Percentiles rank a stretch among this genome's conserved stretches.
phyloP scores from a whole-genome alignment of 176 grass and related monocot species.

The Chrysopogon serrulatus region DNA sequence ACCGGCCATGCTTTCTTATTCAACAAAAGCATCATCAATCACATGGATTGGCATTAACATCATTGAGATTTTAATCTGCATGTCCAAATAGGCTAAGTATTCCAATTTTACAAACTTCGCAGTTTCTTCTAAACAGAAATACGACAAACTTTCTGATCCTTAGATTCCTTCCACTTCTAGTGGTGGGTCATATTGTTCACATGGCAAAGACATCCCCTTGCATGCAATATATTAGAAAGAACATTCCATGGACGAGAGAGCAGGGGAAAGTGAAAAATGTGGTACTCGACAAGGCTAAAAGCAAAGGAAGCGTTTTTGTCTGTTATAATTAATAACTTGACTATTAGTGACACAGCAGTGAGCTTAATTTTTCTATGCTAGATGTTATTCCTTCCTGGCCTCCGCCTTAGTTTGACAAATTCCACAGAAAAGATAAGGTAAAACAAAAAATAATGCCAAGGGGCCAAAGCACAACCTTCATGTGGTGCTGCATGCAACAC shows the following conservation, averaged over 20 bases:
- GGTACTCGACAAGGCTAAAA: constrained; percentile 38
- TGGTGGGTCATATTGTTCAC: constrained; percentile 7
- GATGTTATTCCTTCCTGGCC: constrained; percentile 16
- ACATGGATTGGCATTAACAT: constrained; percentile 32
- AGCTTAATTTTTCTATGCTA: neutral
- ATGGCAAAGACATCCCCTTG: constrained; percentile 9
- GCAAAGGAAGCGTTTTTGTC: constrained; percentile 16
- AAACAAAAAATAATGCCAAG: constrained; percentile 11
- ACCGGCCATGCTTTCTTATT: constrained; percentile 27
- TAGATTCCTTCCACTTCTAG: neutral
- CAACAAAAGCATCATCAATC: constrained; percentile 21
- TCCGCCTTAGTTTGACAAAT: constrained; percentile 32
- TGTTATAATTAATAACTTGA: constrained; percentile 5
- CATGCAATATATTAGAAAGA: constrained; percentile 12
- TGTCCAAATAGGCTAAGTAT: constrained; percentile 11
- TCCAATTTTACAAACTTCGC: neutral
- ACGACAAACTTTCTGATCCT: neutral
- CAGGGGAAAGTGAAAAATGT: constrained; percentile 22
- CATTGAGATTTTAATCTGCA: neutral
- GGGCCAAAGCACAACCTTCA: constrained; percentile 28
- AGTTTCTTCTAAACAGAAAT: neutral
- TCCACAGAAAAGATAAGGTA: constrained; percentile 18
- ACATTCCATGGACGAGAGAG: constrained; percentile 27
- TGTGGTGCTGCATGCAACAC: constrained; percentile 42
- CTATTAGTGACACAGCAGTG: constrained; percentile 13